phyloP scores from a whole-genome alignment of 345 rosid species.

The Citrus trifoliata region DNA sequence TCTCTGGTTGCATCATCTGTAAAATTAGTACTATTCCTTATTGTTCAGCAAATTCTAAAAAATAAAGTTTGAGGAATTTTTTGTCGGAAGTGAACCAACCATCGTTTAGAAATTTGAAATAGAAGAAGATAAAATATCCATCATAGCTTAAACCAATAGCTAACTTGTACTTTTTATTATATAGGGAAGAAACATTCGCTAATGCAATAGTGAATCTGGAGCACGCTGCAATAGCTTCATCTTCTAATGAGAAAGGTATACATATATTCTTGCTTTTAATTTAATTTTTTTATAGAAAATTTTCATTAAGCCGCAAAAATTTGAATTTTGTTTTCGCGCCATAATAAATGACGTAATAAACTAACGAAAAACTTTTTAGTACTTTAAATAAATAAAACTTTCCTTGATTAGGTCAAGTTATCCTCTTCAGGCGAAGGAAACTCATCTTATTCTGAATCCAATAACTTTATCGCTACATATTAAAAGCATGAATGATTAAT shows the following conservation, averaged over 20 bases:
- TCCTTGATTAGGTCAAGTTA: too few relatives aligned
- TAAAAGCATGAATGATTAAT: not conserved
- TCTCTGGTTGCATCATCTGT: not conserved
- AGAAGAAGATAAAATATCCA: not conserved
- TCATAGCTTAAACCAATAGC: not conserved
- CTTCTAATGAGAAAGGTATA: not conserved
- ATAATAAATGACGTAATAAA: not conserved
- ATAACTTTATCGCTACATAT: not conserved
- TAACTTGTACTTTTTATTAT: not conserved
- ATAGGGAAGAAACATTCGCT: not conserved
- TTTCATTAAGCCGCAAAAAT: not conserved
- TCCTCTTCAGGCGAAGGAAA: too few relatives aligned
- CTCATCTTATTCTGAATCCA: too few relatives aligned
- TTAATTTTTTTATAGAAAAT: not conserved
- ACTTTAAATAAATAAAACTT: not conserved
- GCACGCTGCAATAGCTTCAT: not conserved
- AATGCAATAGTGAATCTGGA: not conserved
- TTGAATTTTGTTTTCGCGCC: not conserved
- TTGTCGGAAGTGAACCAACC: not conserved
- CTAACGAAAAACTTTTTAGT: not conserved
- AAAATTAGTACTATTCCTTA: too few relatives aligned
- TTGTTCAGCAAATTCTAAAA: too few relatives aligned
- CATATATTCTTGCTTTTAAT: not conserved
- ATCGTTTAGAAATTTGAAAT: not conserved
- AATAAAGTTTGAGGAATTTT: not conserved